A percentile compares a stretch with the other conserved stretches of the same genome.
phyloP scores from a whole-genome alignment of 371 early-diverging fungal genomes.

The Astathelohania contejeani region DNA sequence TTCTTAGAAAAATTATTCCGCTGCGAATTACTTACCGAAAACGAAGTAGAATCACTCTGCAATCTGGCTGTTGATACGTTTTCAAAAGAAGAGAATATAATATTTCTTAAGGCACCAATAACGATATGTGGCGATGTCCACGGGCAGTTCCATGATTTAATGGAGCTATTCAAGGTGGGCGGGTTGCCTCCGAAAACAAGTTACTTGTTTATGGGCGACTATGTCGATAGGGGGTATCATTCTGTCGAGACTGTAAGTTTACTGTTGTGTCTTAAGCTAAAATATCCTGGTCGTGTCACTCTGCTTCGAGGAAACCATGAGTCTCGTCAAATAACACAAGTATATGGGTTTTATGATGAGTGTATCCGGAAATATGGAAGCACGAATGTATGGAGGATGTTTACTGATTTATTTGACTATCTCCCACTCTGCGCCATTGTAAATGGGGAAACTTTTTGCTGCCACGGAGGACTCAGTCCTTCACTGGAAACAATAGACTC shows the following conservation, averaged over 20 bases:
- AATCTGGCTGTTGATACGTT: conserved; percentile 67
- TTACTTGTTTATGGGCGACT: conserved; percentile 98
- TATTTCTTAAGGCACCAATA: conserved; percentile 69
- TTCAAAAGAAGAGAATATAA: conserved; percentile 70
- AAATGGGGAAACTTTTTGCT: conserved; percentile 79
- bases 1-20: conserved; percentile 54
- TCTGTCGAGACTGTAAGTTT: conserved; percentile 91
- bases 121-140: conserved; percentile 98
- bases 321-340: conserved; percentile 90
- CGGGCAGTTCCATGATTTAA: conserved; percentile 94
- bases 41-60: conserved; percentile 67
- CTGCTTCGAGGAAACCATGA: conserved; percentile 98
- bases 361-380: conserved; percentile 90
- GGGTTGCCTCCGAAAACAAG: conserved; percentile 91
- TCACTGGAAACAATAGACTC: conserved; percentile 88
- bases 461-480: conserved; percentile 96
- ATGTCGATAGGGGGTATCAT: conserved; percentile 97
- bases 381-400: conserved; percentile 90
- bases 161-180: conserved; percentile 88
- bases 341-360: conserved; percentile 99
- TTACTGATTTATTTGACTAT: conserved; percentile 93
- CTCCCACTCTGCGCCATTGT: conserved; percentile 86
- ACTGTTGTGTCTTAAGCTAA: conserved; percentile 79
- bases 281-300: conserved; percentile 78
- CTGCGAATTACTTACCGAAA: conserved; percentile 61